phyloP scores from a whole-genome alignment of 306 rosid species.

The Neltuma alba region DNA sequence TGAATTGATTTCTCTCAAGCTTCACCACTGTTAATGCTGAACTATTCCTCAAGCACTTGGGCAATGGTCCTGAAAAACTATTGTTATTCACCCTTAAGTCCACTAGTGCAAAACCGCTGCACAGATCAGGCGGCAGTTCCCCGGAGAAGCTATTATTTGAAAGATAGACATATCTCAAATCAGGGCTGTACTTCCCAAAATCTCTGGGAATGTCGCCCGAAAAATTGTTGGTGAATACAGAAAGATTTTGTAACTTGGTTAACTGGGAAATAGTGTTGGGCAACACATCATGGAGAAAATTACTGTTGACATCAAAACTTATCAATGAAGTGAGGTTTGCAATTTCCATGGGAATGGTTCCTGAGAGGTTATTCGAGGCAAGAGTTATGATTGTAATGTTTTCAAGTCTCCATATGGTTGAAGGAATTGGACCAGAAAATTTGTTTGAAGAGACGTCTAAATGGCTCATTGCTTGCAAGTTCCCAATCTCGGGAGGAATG shows the following conservation, averaged over 20 bases:
- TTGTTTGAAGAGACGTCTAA: constrained; percentile 53
- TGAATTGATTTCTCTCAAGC: constrained; percentile 60
- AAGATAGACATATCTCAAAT: constrained; percentile 36
- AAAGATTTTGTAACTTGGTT: constrained; percentile 23
- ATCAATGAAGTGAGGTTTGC: constrained; percentile 52
- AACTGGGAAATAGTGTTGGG: constrained; percentile 53
- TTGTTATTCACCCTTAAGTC: constrained; percentile 43
- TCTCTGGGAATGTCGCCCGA: constrained; percentile 55
- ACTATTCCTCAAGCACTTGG: constrained; percentile 63
- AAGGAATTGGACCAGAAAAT: constrained; percentile 54
- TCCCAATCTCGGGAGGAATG: constrained; percentile 53
- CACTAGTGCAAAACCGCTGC: constrained; percentile 39
- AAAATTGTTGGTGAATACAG: constrained; percentile 62
- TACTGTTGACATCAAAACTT: constrained; percentile 48
- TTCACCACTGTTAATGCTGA: constrained; percentile 42
- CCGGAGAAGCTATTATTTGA: constrained; percentile 72
- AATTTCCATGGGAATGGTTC: constrained; percentile 58
- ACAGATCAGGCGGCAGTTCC: constrained; percentile 63
- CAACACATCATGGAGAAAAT: constrained; percentile 51
- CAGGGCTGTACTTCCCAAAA: constrained; percentile 58
- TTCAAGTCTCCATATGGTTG: constrained; percentile 46
- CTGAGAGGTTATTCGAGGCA: constrained; percentile 52
- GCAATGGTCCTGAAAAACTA: constrained; percentile 61
- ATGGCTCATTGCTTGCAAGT: constrained; percentile 35
- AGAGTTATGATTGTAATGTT: constrained; percentile 41